Percentiles rank a stretch among this genome's conserved stretches.
Evolutionary conservation across 805 yeast species (phyloP).

Genomic region (Kluyveromyces siamensis): DNA sequence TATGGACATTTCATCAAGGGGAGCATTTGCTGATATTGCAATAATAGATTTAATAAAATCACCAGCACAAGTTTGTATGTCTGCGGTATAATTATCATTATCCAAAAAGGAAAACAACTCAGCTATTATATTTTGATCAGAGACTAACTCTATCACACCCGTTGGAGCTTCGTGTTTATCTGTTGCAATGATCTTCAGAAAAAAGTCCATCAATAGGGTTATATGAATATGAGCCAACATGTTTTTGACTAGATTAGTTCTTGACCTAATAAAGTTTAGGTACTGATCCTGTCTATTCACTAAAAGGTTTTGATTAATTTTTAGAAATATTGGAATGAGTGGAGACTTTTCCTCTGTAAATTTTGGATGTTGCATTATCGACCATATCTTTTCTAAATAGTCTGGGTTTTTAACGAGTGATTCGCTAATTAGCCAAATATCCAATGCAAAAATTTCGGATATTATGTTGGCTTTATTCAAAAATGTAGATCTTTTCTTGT

Average conservation of each 20-base stretch:
- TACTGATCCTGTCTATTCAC: conserved; percentile 53
- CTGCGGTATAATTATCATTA: conserved; percentile 48
- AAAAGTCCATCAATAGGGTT: conserved; percentile 85
- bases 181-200: conserved; percentile 80
- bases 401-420: conserved; percentile 67
- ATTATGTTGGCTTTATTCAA: conserved; percentile 22
- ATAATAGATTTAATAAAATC: conserved; percentile 90
- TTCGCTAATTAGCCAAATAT: conserved; percentile 88
- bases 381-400: conserved; percentile 68
- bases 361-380: conserved; percentile 50
- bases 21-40: conserved; percentile 90
- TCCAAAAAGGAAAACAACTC: conserved; percentile 55
- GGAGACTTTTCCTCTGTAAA: conserved; percentile 58
- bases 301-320: conserved; percentile 78
- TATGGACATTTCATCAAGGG: conserved; percentile 65
- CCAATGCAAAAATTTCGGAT: conserved; percentile 80
- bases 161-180: conserved; percentile 86
- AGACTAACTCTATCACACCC: conserved; percentile 72
- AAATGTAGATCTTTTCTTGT: conserved; percentile 6
- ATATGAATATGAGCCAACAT: conserved; percentile 71
- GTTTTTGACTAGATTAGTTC: conserved; percentile 57
- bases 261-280: conserved; percentile 27
- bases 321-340: conserved; percentile 74
- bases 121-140: conserved; percentile 63
- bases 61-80: conserved; percentile 83